These are phyloP conservation scores for Eucalyptus viminalis DNA, from an alignment of 345 rosid species.

Conservation along the genomic window DNA sequence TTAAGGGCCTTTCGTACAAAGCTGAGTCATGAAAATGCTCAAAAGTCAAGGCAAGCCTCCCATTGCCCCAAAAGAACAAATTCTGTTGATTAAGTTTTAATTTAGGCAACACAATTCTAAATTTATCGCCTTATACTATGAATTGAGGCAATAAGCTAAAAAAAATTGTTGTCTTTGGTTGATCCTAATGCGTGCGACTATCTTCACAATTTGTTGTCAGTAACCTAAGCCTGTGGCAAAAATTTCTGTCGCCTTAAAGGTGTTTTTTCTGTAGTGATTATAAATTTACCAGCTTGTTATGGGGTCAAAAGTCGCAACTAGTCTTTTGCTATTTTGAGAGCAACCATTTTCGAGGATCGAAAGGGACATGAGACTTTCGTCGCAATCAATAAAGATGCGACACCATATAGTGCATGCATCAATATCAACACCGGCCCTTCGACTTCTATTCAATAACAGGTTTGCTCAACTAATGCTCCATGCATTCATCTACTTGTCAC, in stretches of 20 bases:
- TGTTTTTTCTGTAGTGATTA: no score
- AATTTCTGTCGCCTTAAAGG: no score
- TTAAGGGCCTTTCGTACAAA: neutral
- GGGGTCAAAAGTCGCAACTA: neutral
- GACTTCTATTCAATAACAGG: neutral
- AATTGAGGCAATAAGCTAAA: no score
- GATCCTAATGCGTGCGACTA: no score
- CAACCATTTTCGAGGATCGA: neutral
- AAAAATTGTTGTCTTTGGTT: no score
- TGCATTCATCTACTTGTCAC: neutral
- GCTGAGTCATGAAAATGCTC: neutral
- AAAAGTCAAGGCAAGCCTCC: neutral
- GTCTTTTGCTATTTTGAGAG: neutral
- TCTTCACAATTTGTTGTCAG: no score
- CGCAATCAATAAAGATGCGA: neutral
- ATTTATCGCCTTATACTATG: no score
- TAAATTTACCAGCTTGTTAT: no score
- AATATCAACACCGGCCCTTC: neutral
- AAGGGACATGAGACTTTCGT: neutral
- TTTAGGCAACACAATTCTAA: no score
- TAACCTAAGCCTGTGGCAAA: no score
- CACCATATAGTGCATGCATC: neutral
- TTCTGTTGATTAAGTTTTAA: no score
- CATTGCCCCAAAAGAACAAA: no score
- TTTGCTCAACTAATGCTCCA: neutral